Evolutionary conservation across 805 yeast species (phyloP), one percentile per base, ranked within the genome.

Genomic region (Wickerhamomyces pijperi): DNA sequence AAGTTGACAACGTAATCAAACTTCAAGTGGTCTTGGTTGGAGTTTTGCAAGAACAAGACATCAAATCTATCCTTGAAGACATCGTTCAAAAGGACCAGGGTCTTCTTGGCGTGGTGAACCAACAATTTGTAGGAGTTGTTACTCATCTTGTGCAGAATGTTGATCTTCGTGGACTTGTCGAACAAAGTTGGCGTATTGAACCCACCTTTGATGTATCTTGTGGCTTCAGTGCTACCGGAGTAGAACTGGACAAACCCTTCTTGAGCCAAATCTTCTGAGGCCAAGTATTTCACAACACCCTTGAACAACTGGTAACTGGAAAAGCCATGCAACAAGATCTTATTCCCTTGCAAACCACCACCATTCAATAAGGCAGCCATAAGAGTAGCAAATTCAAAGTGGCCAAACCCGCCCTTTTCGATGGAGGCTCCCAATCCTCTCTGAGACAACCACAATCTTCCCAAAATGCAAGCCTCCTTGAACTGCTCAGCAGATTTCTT

Each of bases 291-390:
- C 41, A 92, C 68, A 2, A 84, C 77, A 55, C 94, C 96, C 56
- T 85, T 88, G 67, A 92, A 92, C 38, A 92, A 64, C 62, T 92
- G 98, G 56, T 87, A 92, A 18, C 94, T 81, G 3, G 95, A 86
- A 58, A 82, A 90, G 1, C 97, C 98, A 49, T 79, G 81, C 31
- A 87, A 59, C 40, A 92, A 65, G 19, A 86, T 78, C 51, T 78
- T 82, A 50, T 79, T 81, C 13, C 94, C 92, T 47, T 67, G 69
- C 6, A 64, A 58, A 42, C 90, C 88, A 48, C 94, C 94, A 49
- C 96, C 96, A 44, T 78, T 76, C 34, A 92, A 64, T 39, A 92
- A 62, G 1, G 87, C 82, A 33, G 94, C 79, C 78, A 86, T 75
- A 37, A 90, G 59, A 31, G 81, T 63, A 23, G 87, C 79, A 58